These are phyloP conservation scores for Penicillium sp. DNA, from an alignment of 2,329 filamentous ascomycete genomes.

Conservation along the genomic window DNA sequence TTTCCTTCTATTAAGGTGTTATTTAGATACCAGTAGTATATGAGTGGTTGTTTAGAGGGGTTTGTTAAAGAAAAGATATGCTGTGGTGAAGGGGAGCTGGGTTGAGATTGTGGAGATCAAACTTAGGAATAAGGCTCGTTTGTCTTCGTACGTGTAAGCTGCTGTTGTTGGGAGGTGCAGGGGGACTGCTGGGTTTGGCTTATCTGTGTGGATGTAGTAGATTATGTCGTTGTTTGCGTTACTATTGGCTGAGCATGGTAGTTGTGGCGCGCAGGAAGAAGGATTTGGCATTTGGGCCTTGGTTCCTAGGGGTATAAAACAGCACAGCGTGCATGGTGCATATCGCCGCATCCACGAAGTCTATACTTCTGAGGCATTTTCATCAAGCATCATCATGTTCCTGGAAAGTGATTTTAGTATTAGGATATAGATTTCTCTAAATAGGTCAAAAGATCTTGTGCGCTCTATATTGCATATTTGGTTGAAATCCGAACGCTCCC, in stretches of 20 bases:
- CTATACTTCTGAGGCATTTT: neutral
- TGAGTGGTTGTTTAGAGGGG: neutral
- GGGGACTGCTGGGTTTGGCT: neutral
- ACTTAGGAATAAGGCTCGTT: too few species aligned
- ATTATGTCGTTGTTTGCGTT: neutral
- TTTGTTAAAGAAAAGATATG: too few species aligned
- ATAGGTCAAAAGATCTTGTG: too few species aligned
- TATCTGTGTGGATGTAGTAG: neutral
- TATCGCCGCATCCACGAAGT: neutral
- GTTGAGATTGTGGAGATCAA: neutral
- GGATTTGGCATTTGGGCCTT: neutral
- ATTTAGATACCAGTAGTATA: neutral
- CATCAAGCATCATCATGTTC: too few species aligned
- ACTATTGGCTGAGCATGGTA: neutral
- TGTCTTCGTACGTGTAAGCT: neutral
- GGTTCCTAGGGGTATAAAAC: neutral
- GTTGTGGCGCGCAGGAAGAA: neutral
- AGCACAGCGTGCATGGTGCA: neutral
- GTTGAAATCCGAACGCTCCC: too few species aligned
- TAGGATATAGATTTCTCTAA: too few species aligned
- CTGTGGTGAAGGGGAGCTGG: neutral
- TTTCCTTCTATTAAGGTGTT: neutral
- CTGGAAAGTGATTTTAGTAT: too few species aligned
- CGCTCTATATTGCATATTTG: too few species aligned
- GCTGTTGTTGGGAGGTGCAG: neutral